Percentiles rank a stretch among this genome's conserved stretches.
These are phyloP conservation scores for Globisporangium paddicum DNA, from an alignment of 352 stramenopile species.

Conservation along the genomic window DNA sequence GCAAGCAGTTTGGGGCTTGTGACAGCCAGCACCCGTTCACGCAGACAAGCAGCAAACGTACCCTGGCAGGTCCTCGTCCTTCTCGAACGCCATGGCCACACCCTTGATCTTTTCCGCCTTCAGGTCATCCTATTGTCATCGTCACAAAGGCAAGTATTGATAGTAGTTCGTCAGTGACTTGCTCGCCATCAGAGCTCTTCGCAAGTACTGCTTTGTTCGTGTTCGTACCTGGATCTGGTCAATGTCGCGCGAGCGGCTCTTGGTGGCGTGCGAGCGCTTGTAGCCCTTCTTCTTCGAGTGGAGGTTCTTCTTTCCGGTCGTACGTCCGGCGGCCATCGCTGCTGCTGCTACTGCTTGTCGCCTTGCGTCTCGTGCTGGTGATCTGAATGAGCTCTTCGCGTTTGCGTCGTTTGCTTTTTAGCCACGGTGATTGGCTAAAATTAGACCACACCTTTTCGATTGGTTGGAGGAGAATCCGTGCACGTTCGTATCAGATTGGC, in stretches of 20 bases:
- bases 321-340: slow-evolving; percentile 33
- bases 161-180: background rate
- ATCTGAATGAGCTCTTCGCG: slow-evolving; percentile 5
- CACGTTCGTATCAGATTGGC: background rate
- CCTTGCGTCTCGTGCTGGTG: background rate
- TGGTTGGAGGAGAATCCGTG: slow-evolving; percentile 17
- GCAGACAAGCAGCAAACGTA: slow-evolving; percentile 19
- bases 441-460: slow-evolving; percentile 2
- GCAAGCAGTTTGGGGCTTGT: background rate
- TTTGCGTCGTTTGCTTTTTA: slow-evolving; percentile 1
- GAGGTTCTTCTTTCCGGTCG: slow-evolving; percentile 54
- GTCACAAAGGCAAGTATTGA: background rate
- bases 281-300: slow-evolving; percentile 87
- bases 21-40: background rate
- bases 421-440: background rate
- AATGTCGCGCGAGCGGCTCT: slow-evolving; percentile 72
- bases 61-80: slow-evolving; percentile 83
- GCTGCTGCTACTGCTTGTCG: slow-evolving; percentile 21
- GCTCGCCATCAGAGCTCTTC: background rate
- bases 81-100: slow-evolving; percentile 61
- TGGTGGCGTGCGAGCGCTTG: slow-evolving; percentile 80
- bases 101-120: slow-evolving; percentile 50
- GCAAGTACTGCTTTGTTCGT: background rate
- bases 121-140: slow-evolving; percentile 61
- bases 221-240: slow-evolving; percentile 76